Evolutionary conservation across 352 stramenopile genomes (phyloP).

Genomic region (Phytophthora crassamura): DNA sequence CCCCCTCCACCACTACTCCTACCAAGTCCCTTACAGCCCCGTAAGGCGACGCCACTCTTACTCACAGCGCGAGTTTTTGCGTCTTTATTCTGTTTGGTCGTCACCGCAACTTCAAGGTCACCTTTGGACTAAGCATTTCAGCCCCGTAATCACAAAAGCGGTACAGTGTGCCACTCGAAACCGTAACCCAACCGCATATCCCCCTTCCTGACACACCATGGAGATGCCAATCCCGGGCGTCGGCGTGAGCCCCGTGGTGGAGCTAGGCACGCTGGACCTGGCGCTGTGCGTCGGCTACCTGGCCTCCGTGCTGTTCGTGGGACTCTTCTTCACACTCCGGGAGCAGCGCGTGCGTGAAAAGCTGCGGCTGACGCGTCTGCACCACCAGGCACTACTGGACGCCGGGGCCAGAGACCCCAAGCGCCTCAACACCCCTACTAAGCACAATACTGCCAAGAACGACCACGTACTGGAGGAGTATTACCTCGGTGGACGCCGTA

Average conservation of each 20-base stretch:
- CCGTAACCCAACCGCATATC: background rate
- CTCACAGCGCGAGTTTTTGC: too few species aligned
- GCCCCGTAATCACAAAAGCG: slow-evolving; percentile 12
- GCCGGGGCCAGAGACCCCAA: slow-evolving; percentile 30
- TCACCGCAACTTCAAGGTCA: slow-evolving; percentile 16
- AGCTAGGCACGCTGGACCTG: slow-evolving; percentile 56
- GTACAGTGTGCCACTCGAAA: slow-evolving; percentile 24
- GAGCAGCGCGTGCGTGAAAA: slow-evolving; percentile 55
- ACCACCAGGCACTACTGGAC: slow-evolving; percentile 24
- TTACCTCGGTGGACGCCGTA: slow-evolving; percentile 70
- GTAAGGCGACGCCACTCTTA: too few species aligned
- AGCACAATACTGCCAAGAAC: slow-evolving; percentile 20
- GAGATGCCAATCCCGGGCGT: slow-evolving; percentile 8
- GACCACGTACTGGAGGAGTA: slow-evolving; percentile 72
- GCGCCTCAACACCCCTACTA: slow-evolving; percentile 12
- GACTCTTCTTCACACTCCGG: slow-evolving; percentile 70
- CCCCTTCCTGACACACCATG: slow-evolving; percentile 12
- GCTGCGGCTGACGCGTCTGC: slow-evolving; percentile 38
- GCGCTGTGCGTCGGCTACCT: slow-evolving; percentile 64
- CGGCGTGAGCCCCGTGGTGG: slow-evolving; percentile 26
- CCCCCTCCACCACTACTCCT: too few species aligned
- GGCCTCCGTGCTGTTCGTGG: slow-evolving; percentile 66
- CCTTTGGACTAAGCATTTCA: slow-evolving; percentile 25
- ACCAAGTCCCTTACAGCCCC: too few species aligned
- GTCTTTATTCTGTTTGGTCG: background rate